These are phyloP conservation scores for Ustilago hordei DNA, from an alignment of 1,284 basidiomycete genomes.

Conservation along the genomic window DNA sequence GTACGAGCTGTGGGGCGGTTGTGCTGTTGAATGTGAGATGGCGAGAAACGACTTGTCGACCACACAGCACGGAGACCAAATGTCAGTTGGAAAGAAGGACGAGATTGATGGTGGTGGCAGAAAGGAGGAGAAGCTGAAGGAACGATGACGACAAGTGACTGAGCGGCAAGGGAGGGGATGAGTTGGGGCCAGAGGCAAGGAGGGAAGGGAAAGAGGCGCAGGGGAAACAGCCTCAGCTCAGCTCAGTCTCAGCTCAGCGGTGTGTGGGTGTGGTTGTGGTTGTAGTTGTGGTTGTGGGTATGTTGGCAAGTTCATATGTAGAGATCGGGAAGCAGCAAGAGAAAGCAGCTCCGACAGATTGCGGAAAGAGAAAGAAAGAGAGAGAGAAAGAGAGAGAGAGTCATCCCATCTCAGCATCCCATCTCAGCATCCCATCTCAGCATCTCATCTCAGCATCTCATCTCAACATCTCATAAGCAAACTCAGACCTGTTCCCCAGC, in stretches of 20 bases:
- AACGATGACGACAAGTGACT: background rate
- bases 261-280: too few species aligned
- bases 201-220: background rate
- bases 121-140: background rate
- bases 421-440: background rate
- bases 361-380: background rate
- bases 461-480: background rate
- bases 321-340: background rate
- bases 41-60: background rate
- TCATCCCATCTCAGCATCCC: too few species aligned
- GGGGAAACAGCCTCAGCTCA: background rate
- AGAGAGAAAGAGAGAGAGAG: background rate
- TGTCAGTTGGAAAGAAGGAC: background rate
- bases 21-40: background rate
- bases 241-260: too few species aligned
- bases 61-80: background rate
- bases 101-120: background rate
- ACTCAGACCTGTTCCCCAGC: background rate
- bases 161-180: background rate
- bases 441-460: background rate
- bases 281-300: background rate
- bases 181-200: background rate
- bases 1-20: background rate
- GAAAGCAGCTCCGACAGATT: slow-evolving; percentile 6
- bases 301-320: background rate